These are phyloP conservation scores for Pichia nanzhaoensis DNA, from an alignment of 805 yeast species.

Conservation along the genomic window DNA sequence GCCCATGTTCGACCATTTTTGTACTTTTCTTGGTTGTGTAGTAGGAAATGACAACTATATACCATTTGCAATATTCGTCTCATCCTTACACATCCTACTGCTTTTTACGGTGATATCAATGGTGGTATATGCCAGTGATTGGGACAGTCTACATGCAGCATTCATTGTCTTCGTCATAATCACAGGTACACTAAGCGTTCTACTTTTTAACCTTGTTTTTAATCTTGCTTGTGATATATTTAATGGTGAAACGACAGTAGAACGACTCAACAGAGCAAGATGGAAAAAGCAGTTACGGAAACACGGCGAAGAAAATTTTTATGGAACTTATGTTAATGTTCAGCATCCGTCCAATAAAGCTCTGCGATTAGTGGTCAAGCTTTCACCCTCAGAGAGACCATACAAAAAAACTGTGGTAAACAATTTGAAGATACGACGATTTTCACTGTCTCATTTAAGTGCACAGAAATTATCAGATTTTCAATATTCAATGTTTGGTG, in stretches of 20 bases:
- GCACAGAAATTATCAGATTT: slow-evolving; percentile 21
- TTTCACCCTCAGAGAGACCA: slow-evolving; percentile 28
- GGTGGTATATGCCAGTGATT: slow-evolving; percentile 21
- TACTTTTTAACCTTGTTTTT: slow-evolving; percentile 37
- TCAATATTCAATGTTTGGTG: slow-evolving; percentile 24
- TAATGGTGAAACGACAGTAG: slow-evolving; percentile 37
- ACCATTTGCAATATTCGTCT: slow-evolving; percentile 48
- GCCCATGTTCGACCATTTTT: slow-evolving; percentile 76
- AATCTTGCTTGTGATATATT: slow-evolving; percentile 36
- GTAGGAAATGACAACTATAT: slow-evolving; percentile 65
- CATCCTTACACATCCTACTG: slow-evolving; percentile 33
- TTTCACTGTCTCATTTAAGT: slow-evolving; percentile 12
- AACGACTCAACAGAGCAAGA: slow-evolving; percentile 19
- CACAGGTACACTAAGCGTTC: slow-evolving; percentile 38
- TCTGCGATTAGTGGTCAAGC: slow-evolving; percentile 33
- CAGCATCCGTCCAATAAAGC: slow-evolving; percentile 27
- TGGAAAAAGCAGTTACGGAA: slow-evolving; percentile 17
- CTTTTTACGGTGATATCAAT: slow-evolving; percentile 34
- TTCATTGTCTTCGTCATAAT: slow-evolving; percentile 34
- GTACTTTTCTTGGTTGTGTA: slow-evolving; percentile 67
- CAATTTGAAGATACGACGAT: slow-evolving; percentile 32
- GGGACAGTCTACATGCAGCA: slow-evolving; percentile 19
- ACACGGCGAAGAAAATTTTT: slow-evolving; percentile 11
- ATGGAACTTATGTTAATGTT: slow-evolving; percentile 39
- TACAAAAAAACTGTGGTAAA: slow-evolving; percentile 33